Conservation (phyloP, 768 basidiomycete species). For the Lactarius tabidus region DNA sequence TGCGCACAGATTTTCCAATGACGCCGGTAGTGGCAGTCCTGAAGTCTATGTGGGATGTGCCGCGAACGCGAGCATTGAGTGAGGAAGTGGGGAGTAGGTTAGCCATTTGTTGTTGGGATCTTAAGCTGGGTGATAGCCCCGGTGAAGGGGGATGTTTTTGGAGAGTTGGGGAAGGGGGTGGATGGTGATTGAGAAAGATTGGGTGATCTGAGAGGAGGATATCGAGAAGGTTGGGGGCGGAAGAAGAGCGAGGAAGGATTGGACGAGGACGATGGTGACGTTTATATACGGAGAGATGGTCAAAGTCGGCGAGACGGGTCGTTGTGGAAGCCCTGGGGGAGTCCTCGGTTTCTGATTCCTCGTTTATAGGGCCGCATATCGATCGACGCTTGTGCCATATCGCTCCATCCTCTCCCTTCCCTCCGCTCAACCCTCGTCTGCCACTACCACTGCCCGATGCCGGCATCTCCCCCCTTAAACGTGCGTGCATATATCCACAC, state of each 20-base stretch:
- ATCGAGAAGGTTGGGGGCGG: slow-evolving; percentile 25
- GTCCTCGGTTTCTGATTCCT: slow-evolving; percentile 21
- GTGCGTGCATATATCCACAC: slow-evolving; percentile 16
- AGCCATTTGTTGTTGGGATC: slow-evolving; percentile 33
- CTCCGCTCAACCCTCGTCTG: slow-evolving; percentile 11
- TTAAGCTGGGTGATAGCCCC: not conserved
- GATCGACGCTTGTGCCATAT: slow-evolving; percentile 23
- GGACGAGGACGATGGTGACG: slow-evolving; percentile 24
- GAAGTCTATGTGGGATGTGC: slow-evolving; percentile 86
- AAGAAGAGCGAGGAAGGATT: slow-evolving; percentile 15
- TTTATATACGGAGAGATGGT: slow-evolving; percentile 25
- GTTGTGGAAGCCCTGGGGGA: slow-evolving; percentile 9
- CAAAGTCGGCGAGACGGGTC: slow-evolving; percentile 6
- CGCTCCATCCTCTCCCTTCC: slow-evolving; percentile 1
- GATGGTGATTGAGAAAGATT: slow-evolving; percentile 34
- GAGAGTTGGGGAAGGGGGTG: not conserved
- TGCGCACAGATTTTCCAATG: slow-evolving; percentile 90
- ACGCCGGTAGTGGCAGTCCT: slow-evolving; percentile 83
- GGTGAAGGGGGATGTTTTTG: not conserved
- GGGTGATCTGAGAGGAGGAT: slow-evolving; percentile 21
- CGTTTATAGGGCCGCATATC: slow-evolving; percentile 24
- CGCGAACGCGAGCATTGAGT: slow-evolving; percentile 67
- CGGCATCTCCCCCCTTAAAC: slow-evolving; percentile 12
- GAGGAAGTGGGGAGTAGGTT: slow-evolving; percentile 55
- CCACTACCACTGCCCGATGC: not conserved